Base-by-base conservation (phyloP, 2,329 filamentous ascomycete genomes). In the Nigrospora osmanthi region DNA sequence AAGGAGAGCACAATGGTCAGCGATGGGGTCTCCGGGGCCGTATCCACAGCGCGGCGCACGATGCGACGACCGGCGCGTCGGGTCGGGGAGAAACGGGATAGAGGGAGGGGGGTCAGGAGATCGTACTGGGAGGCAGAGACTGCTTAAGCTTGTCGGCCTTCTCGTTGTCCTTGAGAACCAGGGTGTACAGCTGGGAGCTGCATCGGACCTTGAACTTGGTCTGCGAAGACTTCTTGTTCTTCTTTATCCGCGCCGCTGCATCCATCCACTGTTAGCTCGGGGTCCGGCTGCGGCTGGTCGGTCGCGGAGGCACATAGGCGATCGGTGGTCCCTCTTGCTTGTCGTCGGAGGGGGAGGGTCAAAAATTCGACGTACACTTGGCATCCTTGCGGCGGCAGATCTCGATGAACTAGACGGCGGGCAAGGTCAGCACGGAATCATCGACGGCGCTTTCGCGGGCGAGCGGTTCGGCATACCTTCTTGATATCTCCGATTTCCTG, bases 121-220 rank as follows among this genome's bases (percentile, higher is more conserved):
- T 76, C 89, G 65, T 90, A 98, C 93, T 87, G 63, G 93, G 94
- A 65, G 93, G 94, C 56, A 98, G 81, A 71, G 83, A 89, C 83
- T 97, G 91, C 89, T 96, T 97, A 61, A 98, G 85, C 87, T 98
- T 98, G 80, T 97, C 93, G 73, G 91, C 94, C 88, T 97, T 97
- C 70, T 96, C 93, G 67, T 83, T 81, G 77, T 98, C 93, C 84
- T 95, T 96, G 65, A 98, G 85, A 70, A 95, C 87, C 63, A 98
- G 85, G 61, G 93, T 96, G 87, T 98, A 98, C 61, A 98, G 80
- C 80, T 93, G 84, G 67, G 84, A 83, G 71, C 88, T 80, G 86
- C 93, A 97, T 73, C 93, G 89, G 81, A 98, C 91, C 89, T 98
- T 98, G 89, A 98, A 97, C 87, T 98, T 98, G 85, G 93, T 90